Evolutionary conservation across 2,329 filamentous ascomycete species (phyloP), one percentile per base, ranked within the genome.

Genomic region (Penicillium glabrum): DNA sequence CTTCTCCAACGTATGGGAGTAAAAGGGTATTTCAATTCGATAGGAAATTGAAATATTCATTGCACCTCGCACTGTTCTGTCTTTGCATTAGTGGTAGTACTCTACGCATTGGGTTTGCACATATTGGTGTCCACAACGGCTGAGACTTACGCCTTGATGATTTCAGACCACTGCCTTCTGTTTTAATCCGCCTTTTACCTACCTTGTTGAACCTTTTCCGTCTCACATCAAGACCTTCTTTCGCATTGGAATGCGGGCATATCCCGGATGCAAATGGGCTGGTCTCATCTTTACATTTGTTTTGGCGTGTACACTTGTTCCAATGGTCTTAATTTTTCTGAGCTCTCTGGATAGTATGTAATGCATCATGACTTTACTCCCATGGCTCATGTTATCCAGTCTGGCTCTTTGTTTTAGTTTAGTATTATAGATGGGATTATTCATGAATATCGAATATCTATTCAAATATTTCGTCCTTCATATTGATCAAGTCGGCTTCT

Each of bases 1-100:
- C 68, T 98, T 98, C 76, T 92, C 89, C 31, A 98, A 98, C 75
- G 93, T 98, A 49, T 98, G 93, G 93, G 85, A 92, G 78, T 97
- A 78, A 66, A 51, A 11, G 13, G 19, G 19, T 49, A 33, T 55
- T 48, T 53, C 51, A 41, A 50, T 57, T 83, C 31, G 29, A 39
- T 56, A 51, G 26, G 26, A 16, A 47, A 53, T 53, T 24, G 41
- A 59, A 14, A 37, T 54, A 48, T 33, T 51, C 37, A 45, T 46
- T 43, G 33, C 16, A 45, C 21, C 24, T 39, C 47, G 21, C 44
- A 14, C 29, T 26, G 44, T 41, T 31, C 2, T 44, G 37, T 43
- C 19, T 53, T 19, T 59, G 52, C 59, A 62, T 58, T 43, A 46
- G 43, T 56, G 61, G 51, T 61, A 51, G 54, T 45, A 53, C 31